These are phyloP conservation scores for Quercus wislizeni DNA, from an alignment of 306 rosid species.

Conservation along the genomic window DNA sequence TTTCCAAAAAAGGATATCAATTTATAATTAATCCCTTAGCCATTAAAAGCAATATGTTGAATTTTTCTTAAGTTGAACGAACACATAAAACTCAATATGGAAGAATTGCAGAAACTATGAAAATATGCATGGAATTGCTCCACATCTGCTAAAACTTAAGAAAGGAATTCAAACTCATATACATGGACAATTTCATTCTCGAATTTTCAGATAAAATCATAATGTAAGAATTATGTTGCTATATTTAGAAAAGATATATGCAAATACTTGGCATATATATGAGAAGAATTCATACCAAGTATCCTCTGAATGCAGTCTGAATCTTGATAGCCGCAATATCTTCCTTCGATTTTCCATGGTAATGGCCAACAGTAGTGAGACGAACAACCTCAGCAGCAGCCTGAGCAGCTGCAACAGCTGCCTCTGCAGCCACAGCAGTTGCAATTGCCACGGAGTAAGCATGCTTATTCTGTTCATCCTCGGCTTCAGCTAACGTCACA, in stretches of 20 bases:
- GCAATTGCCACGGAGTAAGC: constrained; percentile 80
- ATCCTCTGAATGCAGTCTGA: constrained; percentile 72
- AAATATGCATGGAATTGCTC: not conserved
- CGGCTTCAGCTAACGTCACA: constrained; percentile 30
- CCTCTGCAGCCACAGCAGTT: constrained; percentile 79
- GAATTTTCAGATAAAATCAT: not conserved
- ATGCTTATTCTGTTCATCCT: constrained; percentile 57
- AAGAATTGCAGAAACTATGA: not conserved
- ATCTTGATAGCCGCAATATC: constrained; percentile 71
- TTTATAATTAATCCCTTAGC: not conserved
- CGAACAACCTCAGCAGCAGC: constrained; percentile 73
- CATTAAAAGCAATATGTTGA: not conserved
- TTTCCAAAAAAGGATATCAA: not conserved
- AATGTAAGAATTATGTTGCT: not conserved
- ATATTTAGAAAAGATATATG: not conserved
- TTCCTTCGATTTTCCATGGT: constrained; percentile 34
- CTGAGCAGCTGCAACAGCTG: constrained; percentile 81
- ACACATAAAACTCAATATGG: not conserved
- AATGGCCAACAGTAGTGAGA: constrained; percentile 24
- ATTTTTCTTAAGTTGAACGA: not conserved
- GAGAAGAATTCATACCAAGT: constrained; percentile 47
- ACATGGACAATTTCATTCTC: not conserved
- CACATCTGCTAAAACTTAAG: not conserved
- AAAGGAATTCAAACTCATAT: not conserved
- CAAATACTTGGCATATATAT: not conserved